Evolutionary conservation across 805 yeast genomes (phyloP).

Genomic region (Saccharomyces mikatae): DNA sequence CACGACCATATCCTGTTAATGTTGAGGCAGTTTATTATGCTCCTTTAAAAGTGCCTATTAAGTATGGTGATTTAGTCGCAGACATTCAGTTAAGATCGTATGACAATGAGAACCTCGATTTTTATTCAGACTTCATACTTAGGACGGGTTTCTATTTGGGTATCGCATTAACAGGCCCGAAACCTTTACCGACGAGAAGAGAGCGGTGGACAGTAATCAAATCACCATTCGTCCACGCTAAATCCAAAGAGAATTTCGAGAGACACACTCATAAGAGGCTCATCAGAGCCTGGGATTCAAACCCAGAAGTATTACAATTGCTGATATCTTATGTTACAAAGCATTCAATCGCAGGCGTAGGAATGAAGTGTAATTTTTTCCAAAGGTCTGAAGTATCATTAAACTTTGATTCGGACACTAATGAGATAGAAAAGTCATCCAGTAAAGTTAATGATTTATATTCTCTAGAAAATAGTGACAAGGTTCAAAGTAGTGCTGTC

Average conservation of each 20-base stretch:
- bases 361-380: conserved; percentile 66
- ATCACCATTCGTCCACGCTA: conserved; percentile 91
- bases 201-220: conserved; percentile 90
- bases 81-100: conserved; percentile 65
- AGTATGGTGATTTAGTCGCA: conserved; percentile 73
- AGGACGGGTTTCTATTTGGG: conserved; percentile 88
- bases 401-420: conserved; percentile 3
- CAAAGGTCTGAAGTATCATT: conserved; percentile 43
- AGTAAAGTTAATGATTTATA: neutral
- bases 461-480: neutral
- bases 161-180: conserved; percentile 73
- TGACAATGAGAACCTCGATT: conserved; percentile 60
- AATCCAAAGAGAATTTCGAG: conserved; percentile 88
- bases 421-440: neutral
- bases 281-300: conserved; percentile 73
- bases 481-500: conserved; percentile 5
- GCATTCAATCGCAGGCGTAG: conserved; percentile 73
- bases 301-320: conserved; percentile 74
- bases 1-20: conserved; percentile 65
- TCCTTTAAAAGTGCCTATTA: conserved; percentile 61
- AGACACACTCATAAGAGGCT: conserved; percentile 74
- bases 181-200: conserved; percentile 57
- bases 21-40: conserved; percentile 76
- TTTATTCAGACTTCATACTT: conserved; percentile 76
- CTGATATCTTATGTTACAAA: conserved; percentile 73